Percentiles rank a stretch among this genome's conserved stretches.
Evolutionary conservation across 1,139 yeast species (phyloP).

Genomic region (Debaryomycetaceae sp.): DNA sequence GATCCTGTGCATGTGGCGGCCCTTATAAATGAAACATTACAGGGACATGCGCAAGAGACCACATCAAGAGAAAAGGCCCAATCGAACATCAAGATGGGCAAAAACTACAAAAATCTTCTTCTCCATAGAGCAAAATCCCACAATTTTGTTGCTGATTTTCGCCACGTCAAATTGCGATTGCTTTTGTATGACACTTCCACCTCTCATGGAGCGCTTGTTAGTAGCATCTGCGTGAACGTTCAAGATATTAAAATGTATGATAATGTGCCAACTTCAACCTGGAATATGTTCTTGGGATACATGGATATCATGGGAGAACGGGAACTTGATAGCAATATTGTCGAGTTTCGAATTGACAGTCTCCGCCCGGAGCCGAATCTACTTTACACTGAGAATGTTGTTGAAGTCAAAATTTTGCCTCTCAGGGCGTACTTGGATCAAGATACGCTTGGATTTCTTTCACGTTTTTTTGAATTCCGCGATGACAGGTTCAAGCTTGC

Average conservation of each 20-base stretch:
- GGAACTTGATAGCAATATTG: slow-evolving; percentile 60
- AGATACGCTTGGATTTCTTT: slow-evolving; percentile 77
- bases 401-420: slow-evolving; percentile 55
- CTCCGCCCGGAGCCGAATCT: slow-evolving; percentile 56
- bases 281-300: slow-evolving; percentile 77
- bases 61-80: slow-evolving; percentile 6
- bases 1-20: not conserved
- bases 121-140: slow-evolving; percentile 56
- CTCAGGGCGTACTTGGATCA: slow-evolving; percentile 81
- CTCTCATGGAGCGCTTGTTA: slow-evolving; percentile 28
- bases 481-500: slow-evolving; percentile 56
- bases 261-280: slow-evolving; percentile 77
- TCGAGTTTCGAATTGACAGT: slow-evolving; percentile 41
- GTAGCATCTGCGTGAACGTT: slow-evolving; percentile 31
- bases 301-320: slow-evolving; percentile 60
- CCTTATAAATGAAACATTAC: not conserved
- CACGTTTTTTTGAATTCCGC: slow-evolving; percentile 70
- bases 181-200: slow-evolving; percentile 22
- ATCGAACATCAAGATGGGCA: slow-evolving; percentile 13
- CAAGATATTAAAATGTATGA: slow-evolving; percentile 58
- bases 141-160: slow-evolving; percentile 50
- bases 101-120: slow-evolving; percentile 33
- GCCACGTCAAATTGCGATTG: slow-evolving; percentile 38
- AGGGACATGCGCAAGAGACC: slow-evolving; percentile 11
- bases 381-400: slow-evolving; percentile 59